Conservation (phyloP, 2,329 filamentous ascomycete species). For the Macrophomina phaseolina region DNA sequence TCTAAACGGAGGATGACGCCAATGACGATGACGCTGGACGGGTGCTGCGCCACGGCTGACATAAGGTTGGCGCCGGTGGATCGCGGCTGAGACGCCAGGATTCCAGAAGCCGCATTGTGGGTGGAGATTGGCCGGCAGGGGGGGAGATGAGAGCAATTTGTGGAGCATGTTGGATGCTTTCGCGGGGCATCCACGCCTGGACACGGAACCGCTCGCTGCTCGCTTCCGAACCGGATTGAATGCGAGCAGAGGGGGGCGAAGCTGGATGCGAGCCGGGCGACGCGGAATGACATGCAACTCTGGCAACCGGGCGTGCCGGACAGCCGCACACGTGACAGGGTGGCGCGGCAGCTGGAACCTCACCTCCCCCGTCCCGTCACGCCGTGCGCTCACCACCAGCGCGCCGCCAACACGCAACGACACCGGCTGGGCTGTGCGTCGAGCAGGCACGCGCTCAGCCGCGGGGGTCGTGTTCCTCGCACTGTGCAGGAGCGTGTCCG, state of each 20-base stretch:
- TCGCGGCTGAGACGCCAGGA: slow-evolving; percentile 6
- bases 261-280: slow-evolving; percentile 7
- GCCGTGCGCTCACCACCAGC: not conserved
- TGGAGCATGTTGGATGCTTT: not conserved
- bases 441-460: slow-evolving; percentile 6
- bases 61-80: not conserved
- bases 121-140: slow-evolving; percentile 4
- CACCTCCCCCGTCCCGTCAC: slow-evolving; percentile 1
- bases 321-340: slow-evolving; percentile 20
- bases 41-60: slow-evolving; percentile 28
- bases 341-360: slow-evolving; percentile 8
- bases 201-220: not conserved
- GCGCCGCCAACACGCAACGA: slow-evolving; percentile 1
- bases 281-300: slow-evolving; percentile 10
- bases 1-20: slow-evolving; percentile 10
- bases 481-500: slow-evolving; percentile 11
- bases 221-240: not conserved
- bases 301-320: not conserved
- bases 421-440: slow-evolving; percentile 10
- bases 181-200: not conserved
- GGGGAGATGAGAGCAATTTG: not conserved
- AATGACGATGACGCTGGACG: slow-evolving; percentile 7
- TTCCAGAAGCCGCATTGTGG: slow-evolving; percentile 4
- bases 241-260: not conserved
- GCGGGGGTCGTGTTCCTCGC: slow-evolving; percentile 16